Conservation (phyloP, 495 filamentous ascomycete genomes). For the Podospora anserina region DNA sequence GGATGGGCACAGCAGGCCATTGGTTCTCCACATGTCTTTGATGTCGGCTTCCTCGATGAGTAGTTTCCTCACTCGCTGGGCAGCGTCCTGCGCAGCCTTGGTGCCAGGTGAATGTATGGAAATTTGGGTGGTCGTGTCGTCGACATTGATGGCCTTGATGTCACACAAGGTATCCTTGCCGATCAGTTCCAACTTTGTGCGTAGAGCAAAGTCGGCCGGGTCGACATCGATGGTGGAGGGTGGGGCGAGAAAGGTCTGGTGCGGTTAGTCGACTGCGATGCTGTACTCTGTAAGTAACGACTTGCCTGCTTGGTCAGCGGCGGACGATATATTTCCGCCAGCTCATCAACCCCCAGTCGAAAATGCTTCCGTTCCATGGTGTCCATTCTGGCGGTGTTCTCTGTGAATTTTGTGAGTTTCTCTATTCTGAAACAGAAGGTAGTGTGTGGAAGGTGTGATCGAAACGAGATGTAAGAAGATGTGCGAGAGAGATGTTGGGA, state of each 20-base stretch:
- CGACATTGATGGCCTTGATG: conserved; percentile 18
- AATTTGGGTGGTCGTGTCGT: conserved; percentile 4
- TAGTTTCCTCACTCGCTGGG: background rate
- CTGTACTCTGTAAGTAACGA: background rate
- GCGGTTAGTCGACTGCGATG: background rate
- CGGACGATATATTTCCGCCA: background rate
- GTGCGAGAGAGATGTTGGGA: background rate
- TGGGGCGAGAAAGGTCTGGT: background rate
- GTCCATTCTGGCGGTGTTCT: background rate
- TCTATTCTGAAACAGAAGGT: no score
- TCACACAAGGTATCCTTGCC: conserved; percentile 13
- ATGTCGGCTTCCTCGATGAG: background rate
- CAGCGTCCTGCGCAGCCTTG: background rate
- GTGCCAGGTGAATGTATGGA: conserved; percentile 13
- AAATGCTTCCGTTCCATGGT: background rate
- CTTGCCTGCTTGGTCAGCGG: background rate
- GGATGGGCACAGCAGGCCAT: background rate
- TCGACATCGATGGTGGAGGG: conserved; percentile 22
- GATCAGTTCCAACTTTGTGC: background rate
- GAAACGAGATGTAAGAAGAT: no score
- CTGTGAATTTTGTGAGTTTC: background rate
- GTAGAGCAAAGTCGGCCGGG: conserved; percentile 15
- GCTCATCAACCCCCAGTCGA: background rate
- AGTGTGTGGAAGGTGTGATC: no score
- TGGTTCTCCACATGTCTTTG: background rate